Conservation (phyloP, 2,329 filamentous ascomycete genomes). For the Hypoxylon sp. region DNA sequence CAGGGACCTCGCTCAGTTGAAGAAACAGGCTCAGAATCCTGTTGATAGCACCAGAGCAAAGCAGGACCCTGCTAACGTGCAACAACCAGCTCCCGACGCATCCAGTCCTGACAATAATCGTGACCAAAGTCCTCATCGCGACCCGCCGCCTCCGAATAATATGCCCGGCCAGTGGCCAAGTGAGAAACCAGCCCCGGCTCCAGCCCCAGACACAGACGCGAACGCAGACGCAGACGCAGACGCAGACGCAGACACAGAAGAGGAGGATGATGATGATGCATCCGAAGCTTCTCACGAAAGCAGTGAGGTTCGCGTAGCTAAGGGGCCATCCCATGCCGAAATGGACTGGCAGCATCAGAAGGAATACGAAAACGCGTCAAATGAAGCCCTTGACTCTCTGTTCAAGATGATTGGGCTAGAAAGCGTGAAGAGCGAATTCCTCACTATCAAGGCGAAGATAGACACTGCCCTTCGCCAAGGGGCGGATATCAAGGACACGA, state of each 20-base stretch:
- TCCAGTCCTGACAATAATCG: slow-evolving; percentile 6
- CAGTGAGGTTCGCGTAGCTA: slow-evolving; percentile 1
- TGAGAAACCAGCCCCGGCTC: slow-evolving; percentile 2
- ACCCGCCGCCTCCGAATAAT: not conserved
- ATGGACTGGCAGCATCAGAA: slow-evolving; percentile 71
- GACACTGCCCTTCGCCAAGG: slow-evolving; percentile 67
- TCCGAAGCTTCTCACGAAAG: slow-evolving; percentile 19
- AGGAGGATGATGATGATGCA: not conserved
- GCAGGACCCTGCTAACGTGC: not conserved
- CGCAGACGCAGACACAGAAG: not conserved
- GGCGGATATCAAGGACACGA: slow-evolving; percentile 64
- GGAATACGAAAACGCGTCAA: slow-evolving; percentile 61
- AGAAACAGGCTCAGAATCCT: slow-evolving; percentile 24
- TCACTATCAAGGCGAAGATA: slow-evolving; percentile 69
- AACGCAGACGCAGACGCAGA: no score
- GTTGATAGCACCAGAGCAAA: not conserved
- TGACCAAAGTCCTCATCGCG: not conserved
- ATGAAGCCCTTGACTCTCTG: slow-evolving; percentile 66
- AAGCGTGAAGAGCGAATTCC: slow-evolving; percentile 69
- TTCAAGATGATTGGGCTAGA: slow-evolving; percentile 74
- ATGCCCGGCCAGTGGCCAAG: slow-evolving; percentile 13
- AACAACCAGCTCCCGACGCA: not conserved
- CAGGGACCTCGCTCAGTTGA: slow-evolving; percentile 31
- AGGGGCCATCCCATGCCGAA: slow-evolving; percentile 37
- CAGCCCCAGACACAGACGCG: no score